Conservation (phyloP, 495 filamentous ascomycete species). For the Trichodelitschia bisporula region DNA sequence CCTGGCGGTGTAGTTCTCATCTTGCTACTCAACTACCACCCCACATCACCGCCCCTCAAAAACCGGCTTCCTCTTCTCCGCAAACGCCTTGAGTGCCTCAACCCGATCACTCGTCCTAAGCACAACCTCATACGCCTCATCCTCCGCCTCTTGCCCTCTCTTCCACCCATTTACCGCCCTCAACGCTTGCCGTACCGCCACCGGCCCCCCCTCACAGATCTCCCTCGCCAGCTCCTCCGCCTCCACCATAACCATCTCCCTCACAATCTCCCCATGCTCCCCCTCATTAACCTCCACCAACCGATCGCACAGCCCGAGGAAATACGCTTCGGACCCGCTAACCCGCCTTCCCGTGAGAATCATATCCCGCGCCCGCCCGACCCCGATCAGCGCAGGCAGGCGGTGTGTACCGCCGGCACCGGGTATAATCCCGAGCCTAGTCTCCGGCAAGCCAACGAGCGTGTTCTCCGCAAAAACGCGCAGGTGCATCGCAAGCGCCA, state of each 20-base stretch:
- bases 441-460: slow-evolving; percentile 67
- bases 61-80: slow-evolving; percentile 69
- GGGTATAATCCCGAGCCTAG: slow-evolving; percentile 74
- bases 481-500: slow-evolving; percentile 66
- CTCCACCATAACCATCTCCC: slow-evolving; percentile 36
- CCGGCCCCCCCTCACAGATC: slow-evolving; percentile 70
- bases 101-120: slow-evolving; percentile 60
- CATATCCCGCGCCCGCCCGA: slow-evolving; percentile 50
- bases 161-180: slow-evolving; percentile 38
- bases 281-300: slow-evolving; percentile 41
- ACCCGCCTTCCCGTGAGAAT: slow-evolving; percentile 70
- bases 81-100: slow-evolving; percentile 71
- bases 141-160: slow-evolving; percentile 41
- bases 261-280: slow-evolving; percentile 22
- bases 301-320: slow-evolving; percentile 61
- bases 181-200: slow-evolving; percentile 48
- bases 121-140: slow-evolving; percentile 53
- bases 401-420: slow-evolving; percentile 85
- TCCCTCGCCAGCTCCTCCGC: slow-evolving; percentile 54
- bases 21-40: slow-evolving; percentile 2
- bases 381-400: slow-evolving; percentile 51
- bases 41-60: slow-evolving; percentile 44
- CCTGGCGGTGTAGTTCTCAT: no score
- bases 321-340: slow-evolving; percentile 52
- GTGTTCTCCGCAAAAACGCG: slow-evolving; percentile 56